Evolutionary conservation across 768 basidiomycete species (phyloP).

Genomic region (Russula ochroleuca): DNA sequence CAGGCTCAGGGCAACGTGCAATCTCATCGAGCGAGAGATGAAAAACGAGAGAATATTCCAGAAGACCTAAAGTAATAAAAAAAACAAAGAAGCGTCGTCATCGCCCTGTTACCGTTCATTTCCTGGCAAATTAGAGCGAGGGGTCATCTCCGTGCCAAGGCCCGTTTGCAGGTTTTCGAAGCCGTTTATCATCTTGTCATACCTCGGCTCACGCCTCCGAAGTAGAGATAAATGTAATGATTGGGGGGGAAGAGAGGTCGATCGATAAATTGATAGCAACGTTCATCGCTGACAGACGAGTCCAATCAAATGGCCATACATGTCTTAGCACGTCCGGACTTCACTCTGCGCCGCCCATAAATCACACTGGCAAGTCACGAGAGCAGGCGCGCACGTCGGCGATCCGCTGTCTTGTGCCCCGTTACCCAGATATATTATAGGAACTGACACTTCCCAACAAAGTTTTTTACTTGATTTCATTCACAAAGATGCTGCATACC

Average conservation of each 20-base stretch:
- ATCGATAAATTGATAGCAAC: conserved; percentile 5
- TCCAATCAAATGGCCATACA: not conserved
- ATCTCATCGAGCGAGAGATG: not conserved
- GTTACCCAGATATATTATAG: conserved; percentile 14
- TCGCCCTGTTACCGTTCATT: conserved; percentile 2
- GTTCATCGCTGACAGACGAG: not conserved
- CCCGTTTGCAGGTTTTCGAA: conserved; percentile 1
- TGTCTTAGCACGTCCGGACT: conserved; percentile 20
- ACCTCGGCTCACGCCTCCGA: not conserved
- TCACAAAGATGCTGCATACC: not conserved
- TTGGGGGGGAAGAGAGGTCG: not conserved
- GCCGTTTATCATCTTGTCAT: not conserved
- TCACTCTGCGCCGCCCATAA: conserved; percentile 23
- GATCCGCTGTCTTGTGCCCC: conserved; percentile 18
- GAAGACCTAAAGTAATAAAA: not conserved
- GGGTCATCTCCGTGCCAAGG: conserved; percentile 17
- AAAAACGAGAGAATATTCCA: conserved; percentile 1
- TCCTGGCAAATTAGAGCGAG: not conserved
- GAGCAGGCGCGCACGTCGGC: conserved; percentile 13
- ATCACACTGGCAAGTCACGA: conserved; percentile 2
- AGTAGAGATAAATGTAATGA: not conserved
- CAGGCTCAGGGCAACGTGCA: not conserved
- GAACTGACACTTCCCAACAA: not conserved
- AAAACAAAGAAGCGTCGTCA: conserved; percentile 3
- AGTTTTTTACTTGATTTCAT: not conserved